Percentiles rank a stretch among this genome's conserved stretches.
These are phyloP conservation scores for Rhizophora mangle DNA, from an alignment of 345 rosid species.

Conservation along the genomic window DNA sequence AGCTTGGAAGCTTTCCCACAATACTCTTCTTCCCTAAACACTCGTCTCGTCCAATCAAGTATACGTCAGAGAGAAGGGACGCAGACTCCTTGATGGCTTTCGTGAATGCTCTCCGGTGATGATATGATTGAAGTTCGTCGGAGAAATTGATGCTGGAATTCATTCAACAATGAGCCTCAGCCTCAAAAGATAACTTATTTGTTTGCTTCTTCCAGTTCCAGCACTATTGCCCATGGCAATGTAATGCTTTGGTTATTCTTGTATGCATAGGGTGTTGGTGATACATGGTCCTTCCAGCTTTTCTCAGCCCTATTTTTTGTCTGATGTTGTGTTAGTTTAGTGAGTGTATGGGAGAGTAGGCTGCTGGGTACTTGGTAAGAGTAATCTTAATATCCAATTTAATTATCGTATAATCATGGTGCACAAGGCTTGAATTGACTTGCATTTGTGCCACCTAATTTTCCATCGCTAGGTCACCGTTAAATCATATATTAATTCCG, in stretches of 20 bases:
- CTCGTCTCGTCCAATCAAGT: constrained; percentile 66
- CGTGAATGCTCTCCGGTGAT: constrained; percentile 71
- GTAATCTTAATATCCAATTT: too few species aligned
- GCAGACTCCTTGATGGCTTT: constrained; percentile 81
- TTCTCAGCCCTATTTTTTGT: background rate
- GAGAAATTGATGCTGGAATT: constrained; percentile 2
- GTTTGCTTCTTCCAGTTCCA: constrained; percentile 2
- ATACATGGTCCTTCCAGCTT: background rate
- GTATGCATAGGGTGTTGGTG: constrained; percentile 9
- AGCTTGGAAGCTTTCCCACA: constrained; percentile 84
- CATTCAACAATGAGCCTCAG: background rate
- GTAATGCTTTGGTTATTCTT: background rate
- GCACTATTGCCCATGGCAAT: background rate
- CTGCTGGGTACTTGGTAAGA: too few species aligned
- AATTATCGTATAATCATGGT: too few species aligned
- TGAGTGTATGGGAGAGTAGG: too few species aligned
- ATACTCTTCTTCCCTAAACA: constrained; percentile 73
- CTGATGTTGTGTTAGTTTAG: background rate
- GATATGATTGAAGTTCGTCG: background rate
- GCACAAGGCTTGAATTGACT: too few species aligned
- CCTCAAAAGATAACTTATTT: background rate
- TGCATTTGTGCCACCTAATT: too few species aligned
- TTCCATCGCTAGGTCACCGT: too few species aligned
- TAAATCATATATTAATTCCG: too few species aligned
- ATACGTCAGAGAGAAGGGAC: constrained; percentile 82